A percentile compares a stretch with the other conserved stretches of the same genome.
These are phyloP conservation scores for Dalechampia spathulata DNA, from an alignment of 441 rosid genomes.

Conservation along the genomic window DNA sequence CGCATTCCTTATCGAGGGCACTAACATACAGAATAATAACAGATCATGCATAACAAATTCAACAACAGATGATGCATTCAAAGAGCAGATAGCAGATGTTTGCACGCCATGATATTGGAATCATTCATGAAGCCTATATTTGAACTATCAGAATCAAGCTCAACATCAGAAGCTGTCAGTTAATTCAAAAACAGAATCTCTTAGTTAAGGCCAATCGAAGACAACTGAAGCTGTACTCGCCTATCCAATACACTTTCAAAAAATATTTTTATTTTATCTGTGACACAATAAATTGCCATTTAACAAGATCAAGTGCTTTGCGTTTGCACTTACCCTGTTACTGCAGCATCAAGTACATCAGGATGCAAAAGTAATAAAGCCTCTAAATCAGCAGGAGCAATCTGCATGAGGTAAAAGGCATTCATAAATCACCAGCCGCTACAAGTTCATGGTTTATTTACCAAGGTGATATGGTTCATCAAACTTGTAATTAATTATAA, in stretches of 20 bases:
- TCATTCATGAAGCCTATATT: neutral
- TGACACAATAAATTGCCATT: neutral
- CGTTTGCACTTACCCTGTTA: conserved; percentile 46
- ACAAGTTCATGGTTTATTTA: neutral
- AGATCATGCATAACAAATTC: neutral
- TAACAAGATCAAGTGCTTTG: neutral
- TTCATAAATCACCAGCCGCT: neutral
- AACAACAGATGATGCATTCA: too few relatives aligned
- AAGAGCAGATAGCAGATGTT: neutral
- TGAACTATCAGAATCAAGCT: neutral
- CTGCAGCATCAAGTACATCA: conserved; percentile 64
- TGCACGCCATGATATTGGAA: neutral
- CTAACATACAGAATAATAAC: conserved; percentile 20
- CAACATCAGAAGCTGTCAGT: neutral
- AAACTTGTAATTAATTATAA: too few relatives aligned
- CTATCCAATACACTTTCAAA: too few relatives aligned
- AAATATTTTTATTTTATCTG: too few relatives aligned
- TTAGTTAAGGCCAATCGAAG: neutral
- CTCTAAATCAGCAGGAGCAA: conserved; percentile 90
- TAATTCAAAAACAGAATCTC: too few relatives aligned
- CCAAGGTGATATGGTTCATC: too few relatives aligned
- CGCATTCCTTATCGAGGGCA: conserved; percentile 38
- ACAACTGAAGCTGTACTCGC: neutral
- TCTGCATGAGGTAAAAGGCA: conserved; percentile 30
- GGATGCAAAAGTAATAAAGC: conserved; percentile 62